Base-by-base conservation (phyloP, 2,329 filamentous ascomycete species). In the Aspergillus sergii region DNA sequence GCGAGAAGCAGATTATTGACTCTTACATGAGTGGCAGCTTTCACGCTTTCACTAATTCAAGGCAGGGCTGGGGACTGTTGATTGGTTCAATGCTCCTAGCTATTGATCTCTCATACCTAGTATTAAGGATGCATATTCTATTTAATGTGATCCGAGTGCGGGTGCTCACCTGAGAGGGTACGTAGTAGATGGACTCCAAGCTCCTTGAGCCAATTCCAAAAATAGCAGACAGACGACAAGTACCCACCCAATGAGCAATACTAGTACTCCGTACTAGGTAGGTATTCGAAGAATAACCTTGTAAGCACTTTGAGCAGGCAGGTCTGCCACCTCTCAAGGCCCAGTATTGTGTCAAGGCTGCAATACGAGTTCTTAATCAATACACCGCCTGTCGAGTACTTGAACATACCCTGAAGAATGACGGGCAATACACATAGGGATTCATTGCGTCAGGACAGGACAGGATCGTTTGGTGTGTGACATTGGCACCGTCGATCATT, bases 401-500 rank as follows among this genome's bases (percentile, higher is more conserved):
- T 14, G 14, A 39, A 16, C 45, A 48, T 28, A 48, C 23, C n/a
- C 8, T 26, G 46, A 50, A 30, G 23, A 14, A 16, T 50, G 23
- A 54, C 36, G 45, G 19, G 26, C 21, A 59, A 14, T 39, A 21
- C 43, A 21, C 45, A n/a, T 7, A 30, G 32, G 26, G 26, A 45
- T 19, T 45, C 28, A 61, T 63, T 60, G 54, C 54, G 58, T 61
- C 58, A 61, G 54, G 56, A 45, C 34, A 39, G 39, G 57, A 45
- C 26, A 53, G 26, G 48, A 45, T 39, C n/a, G 36, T 39, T 57
- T 59, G 32, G 39, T 6, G 61, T 62, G 61, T 62, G 63, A 64
- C 63, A 60, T 64, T 64, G 45, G 46, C 58, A 54, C 34, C 34
- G 56, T 62, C 60, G 60, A 62, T 62, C 60, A n/a, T 43, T 19